Percentiles rank a stretch among this genome's conserved stretches.
Conservation (phyloP, 164 flowering plant genomes). For the Dillenia suffruticosa region DNA sequence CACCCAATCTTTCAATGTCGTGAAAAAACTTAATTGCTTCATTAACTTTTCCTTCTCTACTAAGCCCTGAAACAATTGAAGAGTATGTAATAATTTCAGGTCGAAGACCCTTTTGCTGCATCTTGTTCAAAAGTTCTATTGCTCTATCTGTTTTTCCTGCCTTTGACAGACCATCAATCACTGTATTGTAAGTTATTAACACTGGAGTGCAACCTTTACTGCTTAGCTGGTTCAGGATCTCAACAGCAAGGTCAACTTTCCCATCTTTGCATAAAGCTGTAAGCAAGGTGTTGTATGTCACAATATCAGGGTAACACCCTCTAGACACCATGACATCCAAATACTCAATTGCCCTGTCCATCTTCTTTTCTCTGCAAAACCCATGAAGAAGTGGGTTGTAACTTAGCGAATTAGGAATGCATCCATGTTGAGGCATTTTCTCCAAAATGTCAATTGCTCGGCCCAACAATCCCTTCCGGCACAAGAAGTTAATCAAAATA, state of each 20-base stretch:
- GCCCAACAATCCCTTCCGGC: constrained; percentile 67
- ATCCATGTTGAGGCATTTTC: constrained; percentile 82
- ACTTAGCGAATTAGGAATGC: constrained; percentile 78
- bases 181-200: constrained; percentile 83
- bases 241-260: constrained; percentile 73
- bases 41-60: constrained; percentile 79
- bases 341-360: constrained; percentile 81
- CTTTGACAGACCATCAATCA: constrained; percentile 81
- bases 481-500: constrained; percentile 75
- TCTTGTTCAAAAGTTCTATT: constrained; percentile 53
- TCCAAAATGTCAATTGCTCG: constrained; percentile 79
- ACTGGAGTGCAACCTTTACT: constrained; percentile 77
- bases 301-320: constrained; percentile 89
- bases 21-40: constrained; percentile 67
- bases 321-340: constrained; percentile 71
- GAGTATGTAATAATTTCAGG: constrained; percentile 82
- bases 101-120: constrained; percentile 62
- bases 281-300: constrained; percentile 83
- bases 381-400: constrained; percentile 88
- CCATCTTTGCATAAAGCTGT: constrained; percentile 90
- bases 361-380: constrained; percentile 85
- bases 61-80: constrained; percentile 69
- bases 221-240: constrained; percentile 65
- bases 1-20: constrained; percentile 55
- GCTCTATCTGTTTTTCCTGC: constrained; percentile 64